These are phyloP conservation scores for Lyophyllum atratum DNA, from an alignment of 768 basidiomycete genomes.

Conservation along the genomic window DNA sequence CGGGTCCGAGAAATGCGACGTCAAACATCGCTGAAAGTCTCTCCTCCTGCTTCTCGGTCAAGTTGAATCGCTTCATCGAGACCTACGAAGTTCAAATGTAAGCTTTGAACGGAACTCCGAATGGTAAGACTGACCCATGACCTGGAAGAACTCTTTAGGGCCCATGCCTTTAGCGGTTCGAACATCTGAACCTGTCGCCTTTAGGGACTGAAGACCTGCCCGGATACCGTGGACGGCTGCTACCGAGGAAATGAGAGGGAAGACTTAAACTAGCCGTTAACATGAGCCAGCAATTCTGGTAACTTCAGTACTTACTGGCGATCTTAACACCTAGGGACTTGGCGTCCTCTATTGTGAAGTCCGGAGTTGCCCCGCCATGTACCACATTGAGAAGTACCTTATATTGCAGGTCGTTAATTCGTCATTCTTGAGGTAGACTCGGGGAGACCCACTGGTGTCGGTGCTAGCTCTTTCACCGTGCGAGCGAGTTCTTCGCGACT, in stretches of 20 bases:
- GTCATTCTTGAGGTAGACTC: not conserved
- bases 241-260: constrained; percentile 48
- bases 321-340: constrained; percentile 48
- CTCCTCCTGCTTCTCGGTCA: constrained; percentile 13
- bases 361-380: constrained; percentile 51
- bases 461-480: constrained; percentile 39
- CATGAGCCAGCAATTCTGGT: not conserved
- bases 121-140: constrained; percentile 38
- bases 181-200: constrained; percentile 51
- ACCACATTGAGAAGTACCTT: constrained; percentile 52
- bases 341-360: constrained; percentile 49
- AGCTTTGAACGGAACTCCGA: no score
- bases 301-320: constrained; percentile 23
- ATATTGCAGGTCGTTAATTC: not conserved
- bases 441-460: constrained; percentile 36
- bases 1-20: no score
- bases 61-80: constrained; percentile 26
- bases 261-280: constrained; percentile 32
- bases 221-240: constrained; percentile 52
- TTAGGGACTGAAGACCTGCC: constrained; percentile 47
- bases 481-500: constrained; percentile 43
- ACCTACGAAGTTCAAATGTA: constrained; percentile 10
- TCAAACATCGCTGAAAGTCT: constrained; percentile 10
- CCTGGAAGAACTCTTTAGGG: constrained; percentile 52
- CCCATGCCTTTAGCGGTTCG: constrained; percentile 42